phyloP scores from a whole-genome alignment of 2,329 filamentous ascomycete genomes.

The Chrysoporthe austroafricana region DNA sequence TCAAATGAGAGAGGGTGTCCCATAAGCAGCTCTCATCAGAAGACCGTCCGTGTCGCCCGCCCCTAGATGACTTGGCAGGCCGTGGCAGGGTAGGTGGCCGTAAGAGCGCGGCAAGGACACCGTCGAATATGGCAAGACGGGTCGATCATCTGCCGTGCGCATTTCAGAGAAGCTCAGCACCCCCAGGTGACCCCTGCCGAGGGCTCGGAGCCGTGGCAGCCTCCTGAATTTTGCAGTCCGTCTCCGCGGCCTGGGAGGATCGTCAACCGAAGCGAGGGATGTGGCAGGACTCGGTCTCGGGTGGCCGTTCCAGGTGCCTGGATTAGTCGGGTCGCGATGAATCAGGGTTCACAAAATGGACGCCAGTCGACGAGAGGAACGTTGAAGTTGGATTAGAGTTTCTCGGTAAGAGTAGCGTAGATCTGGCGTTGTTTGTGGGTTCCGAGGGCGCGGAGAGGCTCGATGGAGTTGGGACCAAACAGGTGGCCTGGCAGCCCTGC shows the following conservation, averaged over 20 bases:
- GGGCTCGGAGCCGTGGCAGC: too few relatives aligned
- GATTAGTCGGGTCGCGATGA: slow-evolving; percentile 8
- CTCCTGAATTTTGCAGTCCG: too few relatives aligned
- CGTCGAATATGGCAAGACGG: background rate
- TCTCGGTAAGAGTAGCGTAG: slow-evolving; percentile 30
- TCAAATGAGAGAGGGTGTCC: background rate
- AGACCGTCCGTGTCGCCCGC: background rate
- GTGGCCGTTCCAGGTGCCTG: too few relatives aligned
- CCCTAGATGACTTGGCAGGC: background rate
- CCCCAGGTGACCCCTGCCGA: background rate
- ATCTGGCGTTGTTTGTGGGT: slow-evolving; percentile 28
- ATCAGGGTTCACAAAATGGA: background rate
- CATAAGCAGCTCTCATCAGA: background rate
- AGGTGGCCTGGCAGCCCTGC: slow-evolving; percentile 19
- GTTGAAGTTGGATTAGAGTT: slow-evolving; percentile 29
- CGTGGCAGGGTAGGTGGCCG: background rate
- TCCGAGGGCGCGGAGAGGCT: slow-evolving; percentile 24
- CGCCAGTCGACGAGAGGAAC: slow-evolving; percentile 5
- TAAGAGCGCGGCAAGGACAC: background rate
- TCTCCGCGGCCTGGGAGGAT: too few relatives aligned
- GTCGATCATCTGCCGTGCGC: slow-evolving; percentile 3
- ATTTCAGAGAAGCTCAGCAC: background rate
- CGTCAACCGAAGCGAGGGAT: background rate
- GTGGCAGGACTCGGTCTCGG: slow-evolving; percentile 8
- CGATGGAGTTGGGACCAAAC: slow-evolving; percentile 29